A percentile compares a stretch with the other conserved stretches of the same genome.
These are phyloP conservation scores for Mycena filopes DNA, from an alignment of 768 basidiomycete genomes.

Conservation along the genomic window DNA sequence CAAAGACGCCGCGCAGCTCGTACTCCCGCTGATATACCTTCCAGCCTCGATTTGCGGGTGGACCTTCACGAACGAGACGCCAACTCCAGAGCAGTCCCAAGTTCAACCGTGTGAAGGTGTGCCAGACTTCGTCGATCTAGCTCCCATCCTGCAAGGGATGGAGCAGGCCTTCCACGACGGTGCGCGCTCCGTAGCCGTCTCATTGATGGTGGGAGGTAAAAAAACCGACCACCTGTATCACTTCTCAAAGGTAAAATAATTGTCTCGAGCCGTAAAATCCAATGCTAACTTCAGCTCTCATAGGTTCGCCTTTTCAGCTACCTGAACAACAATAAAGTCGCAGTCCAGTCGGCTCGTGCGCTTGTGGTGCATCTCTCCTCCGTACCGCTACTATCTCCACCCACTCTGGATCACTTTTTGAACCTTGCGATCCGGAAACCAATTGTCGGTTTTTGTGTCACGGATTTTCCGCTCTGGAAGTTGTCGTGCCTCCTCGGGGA, in stretches of 20 bases:
- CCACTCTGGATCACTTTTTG: neutral
- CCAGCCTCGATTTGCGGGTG: constrained; percentile 1
- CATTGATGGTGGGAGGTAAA: neutral
- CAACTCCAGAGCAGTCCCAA: neutral
- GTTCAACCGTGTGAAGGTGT: neutral
- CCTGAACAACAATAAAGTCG: neutral
- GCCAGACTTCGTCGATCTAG: neutral
- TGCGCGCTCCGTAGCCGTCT: neutral
- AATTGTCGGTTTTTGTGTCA: constrained; percentile 6
- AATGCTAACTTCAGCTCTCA: neutral
- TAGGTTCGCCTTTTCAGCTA: neutral
- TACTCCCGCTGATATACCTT: neutral
- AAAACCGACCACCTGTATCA: neutral
- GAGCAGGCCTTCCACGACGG: neutral
- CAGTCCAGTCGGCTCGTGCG: neutral
- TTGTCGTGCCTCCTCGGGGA: constrained; percentile 17
- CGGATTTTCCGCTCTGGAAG: constrained; percentile 8
- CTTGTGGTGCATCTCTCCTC: neutral
- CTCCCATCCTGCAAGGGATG: neutral
- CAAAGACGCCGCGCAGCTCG: neutral
- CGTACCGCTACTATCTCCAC: neutral
- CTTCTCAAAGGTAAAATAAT: neutral
- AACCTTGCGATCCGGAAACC: constrained; percentile 3
- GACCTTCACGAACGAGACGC: constrained; percentile 2
- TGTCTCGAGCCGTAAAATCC: neutral